phyloP scores from a whole-genome alignment of 768 basidiomycete species.

The Agaricus sinodeliciosus region DNA sequence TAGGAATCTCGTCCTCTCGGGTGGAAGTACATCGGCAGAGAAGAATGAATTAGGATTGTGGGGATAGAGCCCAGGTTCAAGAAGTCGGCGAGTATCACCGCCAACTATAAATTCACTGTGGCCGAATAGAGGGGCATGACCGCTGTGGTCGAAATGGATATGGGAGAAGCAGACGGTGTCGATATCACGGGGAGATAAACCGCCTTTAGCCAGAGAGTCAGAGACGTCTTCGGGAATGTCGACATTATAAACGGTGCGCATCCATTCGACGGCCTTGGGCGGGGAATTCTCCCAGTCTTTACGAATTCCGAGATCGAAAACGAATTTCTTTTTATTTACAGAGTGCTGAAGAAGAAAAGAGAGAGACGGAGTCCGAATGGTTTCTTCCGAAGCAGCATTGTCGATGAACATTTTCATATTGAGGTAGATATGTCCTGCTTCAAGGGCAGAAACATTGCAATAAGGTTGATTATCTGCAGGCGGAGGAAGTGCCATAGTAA shows the following conservation, averaged over 20 bases:
- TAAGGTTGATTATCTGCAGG: constrained; percentile 40
- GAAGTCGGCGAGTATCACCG: constrained; percentile 24
- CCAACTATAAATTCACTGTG: constrained; percentile 44
- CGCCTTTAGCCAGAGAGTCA: constrained; percentile 46
- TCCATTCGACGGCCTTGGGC: constrained; percentile 22
- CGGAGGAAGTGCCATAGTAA: constrained; percentile 27
- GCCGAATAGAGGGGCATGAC: constrained; percentile 38
- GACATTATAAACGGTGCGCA: constrained; percentile 18
- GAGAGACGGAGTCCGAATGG: constrained; percentile 34
- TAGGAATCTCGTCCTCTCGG: constrained; percentile 32
- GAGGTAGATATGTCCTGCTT: constrained; percentile 39
- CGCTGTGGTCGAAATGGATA: constrained; percentile 49
- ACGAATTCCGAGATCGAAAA: constrained; percentile 55
- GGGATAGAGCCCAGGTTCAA: constrained; percentile 35
- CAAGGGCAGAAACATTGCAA: constrained; percentile 49
- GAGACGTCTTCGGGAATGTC: constrained; percentile 32
- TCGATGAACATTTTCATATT: constrained; percentile 31
- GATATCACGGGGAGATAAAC: constrained; percentile 34
- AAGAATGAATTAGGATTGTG: constrained; percentile 26
- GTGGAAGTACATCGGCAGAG: constrained; percentile 28
- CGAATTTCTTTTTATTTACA: constrained; percentile 25
- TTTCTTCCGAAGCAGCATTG: constrained; percentile 22
- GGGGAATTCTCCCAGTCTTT: constrained; percentile 38
- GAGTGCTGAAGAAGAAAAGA: constrained; percentile 50
- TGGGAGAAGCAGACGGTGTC: constrained; percentile 43